Conservation (phyloP, 176 grass and related monocot genomes). For the Hordeum vulgare region DNA sequence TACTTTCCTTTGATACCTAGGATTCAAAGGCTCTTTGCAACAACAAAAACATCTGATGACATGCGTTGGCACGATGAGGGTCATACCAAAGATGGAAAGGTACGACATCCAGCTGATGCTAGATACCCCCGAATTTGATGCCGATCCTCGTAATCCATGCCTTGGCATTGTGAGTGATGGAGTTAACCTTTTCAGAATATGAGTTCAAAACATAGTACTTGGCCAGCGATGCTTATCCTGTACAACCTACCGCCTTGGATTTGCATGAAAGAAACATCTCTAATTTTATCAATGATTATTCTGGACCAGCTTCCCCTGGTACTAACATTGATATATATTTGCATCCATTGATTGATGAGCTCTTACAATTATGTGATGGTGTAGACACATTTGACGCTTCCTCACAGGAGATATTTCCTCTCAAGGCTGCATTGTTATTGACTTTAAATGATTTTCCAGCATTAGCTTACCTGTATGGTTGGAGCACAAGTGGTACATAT, state of each 20-base stretch:
- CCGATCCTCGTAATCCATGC: neutral
- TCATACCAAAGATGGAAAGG: neutral
- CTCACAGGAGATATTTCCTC: neutral
- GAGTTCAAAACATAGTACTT: constrained; percentile 11
- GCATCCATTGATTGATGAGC: neutral
- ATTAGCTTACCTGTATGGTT: constrained; percentile 25
- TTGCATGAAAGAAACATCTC: neutral
- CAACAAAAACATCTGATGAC: neutral
- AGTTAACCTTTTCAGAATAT: neutral
- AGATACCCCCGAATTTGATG: neutral
- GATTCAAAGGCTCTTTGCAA: constrained; percentile 14
- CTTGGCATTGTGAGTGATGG: constrained; percentile 1
- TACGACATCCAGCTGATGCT: neutral
- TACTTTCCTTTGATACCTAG: constrained; percentile 28
- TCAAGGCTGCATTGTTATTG: constrained; percentile 12
- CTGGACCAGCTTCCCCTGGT: neutral
- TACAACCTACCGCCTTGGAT: neutral
- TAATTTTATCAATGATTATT: neutral
- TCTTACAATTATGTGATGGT: neutral
- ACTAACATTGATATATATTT: neutral
- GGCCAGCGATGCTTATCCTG: constrained; percentile 9
- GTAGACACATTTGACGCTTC: constrained; percentile 22
- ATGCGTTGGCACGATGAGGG: constrained; percentile 18
- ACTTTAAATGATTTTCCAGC: constrained; percentile 31
- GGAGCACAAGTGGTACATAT: neutral